phyloP scores from a whole-genome alignment of 257 asterid species.

The Fraxinus pennsylvanica region DNA sequence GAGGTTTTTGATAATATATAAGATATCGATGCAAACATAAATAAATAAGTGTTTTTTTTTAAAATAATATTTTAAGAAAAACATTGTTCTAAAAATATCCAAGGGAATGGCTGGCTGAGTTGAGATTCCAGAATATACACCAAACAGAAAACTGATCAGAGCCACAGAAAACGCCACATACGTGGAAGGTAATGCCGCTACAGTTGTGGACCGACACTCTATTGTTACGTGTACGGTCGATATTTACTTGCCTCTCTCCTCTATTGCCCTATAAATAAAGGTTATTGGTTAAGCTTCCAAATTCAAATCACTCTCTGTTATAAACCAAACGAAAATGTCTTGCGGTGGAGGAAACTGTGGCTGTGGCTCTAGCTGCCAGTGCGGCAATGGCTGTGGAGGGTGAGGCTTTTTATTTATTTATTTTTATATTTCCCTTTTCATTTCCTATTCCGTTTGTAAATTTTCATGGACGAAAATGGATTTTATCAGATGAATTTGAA shows the following conservation, averaged over 20 bases:
- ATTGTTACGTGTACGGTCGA: background rate
- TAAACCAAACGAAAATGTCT: conserved; percentile 43
- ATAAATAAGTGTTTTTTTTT: too few relatives aligned
- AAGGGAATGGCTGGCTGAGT: too few relatives aligned
- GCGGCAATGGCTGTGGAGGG: conserved; percentile 72
- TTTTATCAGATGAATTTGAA: background rate
- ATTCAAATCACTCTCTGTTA: background rate
- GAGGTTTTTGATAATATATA: too few relatives aligned
- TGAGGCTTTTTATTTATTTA: conserved; percentile 9
- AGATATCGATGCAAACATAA: too few relatives aligned
- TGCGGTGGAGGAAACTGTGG: conserved; percentile 77
- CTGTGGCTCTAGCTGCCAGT: conserved; percentile 69
- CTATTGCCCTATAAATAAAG: conserved; percentile 20
- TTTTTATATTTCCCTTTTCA: background rate
- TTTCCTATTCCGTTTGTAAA: background rate
- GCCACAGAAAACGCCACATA: too few relatives aligned
- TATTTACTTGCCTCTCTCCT: background rate
- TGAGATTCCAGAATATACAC: too few relatives aligned
- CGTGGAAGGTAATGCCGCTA: background rate
- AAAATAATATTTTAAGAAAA: too few relatives aligned
- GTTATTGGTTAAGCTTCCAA: background rate
- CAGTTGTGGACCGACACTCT: background rate
- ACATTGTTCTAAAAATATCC: too few relatives aligned
- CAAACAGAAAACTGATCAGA: too few relatives aligned
- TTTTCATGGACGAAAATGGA: background rate